These are phyloP conservation scores for Crucibulum laeve DNA, from an alignment of 768 basidiomycete species.

Conservation along the genomic window DNA sequence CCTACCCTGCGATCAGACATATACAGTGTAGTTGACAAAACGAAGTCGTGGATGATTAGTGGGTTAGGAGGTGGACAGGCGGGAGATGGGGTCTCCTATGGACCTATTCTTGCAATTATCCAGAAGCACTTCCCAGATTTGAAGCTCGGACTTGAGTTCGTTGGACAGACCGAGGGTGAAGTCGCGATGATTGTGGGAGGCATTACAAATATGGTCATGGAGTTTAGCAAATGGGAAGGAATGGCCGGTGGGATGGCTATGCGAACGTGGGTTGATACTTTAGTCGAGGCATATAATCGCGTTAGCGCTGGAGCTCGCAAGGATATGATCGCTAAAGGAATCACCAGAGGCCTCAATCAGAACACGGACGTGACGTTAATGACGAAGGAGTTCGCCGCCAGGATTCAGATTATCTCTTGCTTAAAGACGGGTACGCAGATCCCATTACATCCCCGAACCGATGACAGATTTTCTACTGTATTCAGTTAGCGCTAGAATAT, in stretches of 20 bases:
- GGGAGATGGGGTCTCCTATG: constrained; percentile 52
- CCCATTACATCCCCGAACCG: not conserved
- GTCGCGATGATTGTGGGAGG: constrained; percentile 46
- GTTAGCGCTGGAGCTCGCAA: constrained; percentile 26
- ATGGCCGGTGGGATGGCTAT: constrained; percentile 55
- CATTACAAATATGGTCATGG: constrained; percentile 49
- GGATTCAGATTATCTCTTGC: constrained; percentile 49
- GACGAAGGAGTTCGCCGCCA: constrained; percentile 50
- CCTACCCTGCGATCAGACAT: constrained; percentile 48
- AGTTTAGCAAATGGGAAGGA: constrained; percentile 52
- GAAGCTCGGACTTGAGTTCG: constrained; percentile 38
- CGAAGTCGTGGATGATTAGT: constrained; percentile 41
- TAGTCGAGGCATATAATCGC: constrained; percentile 38
- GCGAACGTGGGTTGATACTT: constrained; percentile 47
- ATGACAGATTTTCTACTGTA: constrained; percentile 9
- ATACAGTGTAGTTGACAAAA: constrained; percentile 42
- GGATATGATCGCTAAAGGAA: constrained; percentile 41
- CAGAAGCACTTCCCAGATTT: constrained; percentile 47
- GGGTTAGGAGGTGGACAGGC: constrained; percentile 34
- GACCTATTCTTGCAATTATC: constrained; percentile 35
- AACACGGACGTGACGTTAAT: constrained; percentile 43
- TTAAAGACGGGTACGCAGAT: constrained; percentile 42
- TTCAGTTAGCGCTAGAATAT: constrained; percentile 44
- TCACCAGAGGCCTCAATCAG: constrained; percentile 48
- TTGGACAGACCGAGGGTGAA: constrained; percentile 44